These are phyloP conservation scores for Abelmoschus esculentus DNA, from an alignment of 345 rosid species.

Conservation along the genomic window DNA sequence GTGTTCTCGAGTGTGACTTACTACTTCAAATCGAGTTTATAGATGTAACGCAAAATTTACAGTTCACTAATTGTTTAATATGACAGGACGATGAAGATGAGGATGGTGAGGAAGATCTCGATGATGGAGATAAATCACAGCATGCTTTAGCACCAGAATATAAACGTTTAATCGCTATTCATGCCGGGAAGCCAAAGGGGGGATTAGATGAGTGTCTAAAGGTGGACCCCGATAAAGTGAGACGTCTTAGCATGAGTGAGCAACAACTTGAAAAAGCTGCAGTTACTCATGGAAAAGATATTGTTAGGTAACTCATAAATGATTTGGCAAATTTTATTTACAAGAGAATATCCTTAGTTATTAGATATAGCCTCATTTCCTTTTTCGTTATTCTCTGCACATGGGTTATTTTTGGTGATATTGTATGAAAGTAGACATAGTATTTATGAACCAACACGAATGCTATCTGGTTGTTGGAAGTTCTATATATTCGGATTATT, in stretches of 20 bases:
- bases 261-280: neutral
- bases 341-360: neutral
- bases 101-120: conserved; percentile 31
- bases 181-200: conserved; percentile 62
- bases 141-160: conserved; percentile 24
- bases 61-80: conserved; percentile 13
- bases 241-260: neutral
- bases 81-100: conserved; percentile 35
- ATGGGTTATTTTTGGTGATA: no score
- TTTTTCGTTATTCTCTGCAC: neutral
- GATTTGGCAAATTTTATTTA: neutral
- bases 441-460: neutral
- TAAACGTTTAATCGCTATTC: conserved; percentile 41
- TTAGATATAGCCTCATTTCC: neutral
- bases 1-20: neutral
- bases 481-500: neutral
- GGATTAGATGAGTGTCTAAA: conserved; percentile 12
- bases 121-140: conserved; percentile 12
- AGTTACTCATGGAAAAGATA: conserved; percentile 38
- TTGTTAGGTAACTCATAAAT: conserved; percentile 38
- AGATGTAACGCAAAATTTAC: conserved; percentile 2
- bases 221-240: neutral
- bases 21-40: neutral
- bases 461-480: no score
- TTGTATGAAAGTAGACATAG: neutral